Evolutionary conservation across 441 rosid genomes (phyloP), one percentile per base, ranked within the genome.

Genomic region (Euphorbia schlechtendalii): DNA sequence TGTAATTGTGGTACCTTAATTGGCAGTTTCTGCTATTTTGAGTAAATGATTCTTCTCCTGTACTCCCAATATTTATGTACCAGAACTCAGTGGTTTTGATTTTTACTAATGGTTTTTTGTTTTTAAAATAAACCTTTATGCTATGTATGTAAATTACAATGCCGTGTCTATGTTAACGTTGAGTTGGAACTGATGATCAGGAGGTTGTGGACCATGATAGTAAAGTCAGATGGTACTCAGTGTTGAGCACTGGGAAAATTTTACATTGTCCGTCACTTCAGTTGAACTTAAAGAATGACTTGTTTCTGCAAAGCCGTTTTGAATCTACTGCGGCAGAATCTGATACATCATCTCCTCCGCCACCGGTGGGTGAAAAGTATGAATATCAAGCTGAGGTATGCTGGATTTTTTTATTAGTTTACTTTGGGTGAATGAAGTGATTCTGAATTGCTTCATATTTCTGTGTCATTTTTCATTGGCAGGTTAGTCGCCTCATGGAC

Each of bases 361-460:
- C 86, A 9, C 76, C 82, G 7, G 77, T 68, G 1, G 74, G 75
- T n/a, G 91, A 92, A 80, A 90, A 88, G 75, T 82, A 78, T 41
- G 96, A 90, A 80, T 90, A 90, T 74, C 96, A 87, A 82, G 97
- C 96, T 12, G 97, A 94, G 83, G 98, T 88, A 71, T 14, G 73
- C 58, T 13, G 21, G 41, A 9, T 22, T 28, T 68, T 4, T 51
- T 58, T 25, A 5, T 43, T 60, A 54, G 55, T 32, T 75, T 57
- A 28, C 8, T 9, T 30, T 58, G 24, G 17, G 14, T 38, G 25
- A 45, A 63, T 58, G 18, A 30, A 55, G 43, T 66, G 56, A 32
- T 27, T 68, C 62, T 51, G 46, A 55, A 28, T 43, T 49, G 18
- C 22, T 51, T 14, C 25, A 5, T 54, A 4, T 64, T 5, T 36